Evolutionary conservation across 2,329 filamentous ascomycete species (phyloP).

Genomic region (Piedraia hortae): DNA sequence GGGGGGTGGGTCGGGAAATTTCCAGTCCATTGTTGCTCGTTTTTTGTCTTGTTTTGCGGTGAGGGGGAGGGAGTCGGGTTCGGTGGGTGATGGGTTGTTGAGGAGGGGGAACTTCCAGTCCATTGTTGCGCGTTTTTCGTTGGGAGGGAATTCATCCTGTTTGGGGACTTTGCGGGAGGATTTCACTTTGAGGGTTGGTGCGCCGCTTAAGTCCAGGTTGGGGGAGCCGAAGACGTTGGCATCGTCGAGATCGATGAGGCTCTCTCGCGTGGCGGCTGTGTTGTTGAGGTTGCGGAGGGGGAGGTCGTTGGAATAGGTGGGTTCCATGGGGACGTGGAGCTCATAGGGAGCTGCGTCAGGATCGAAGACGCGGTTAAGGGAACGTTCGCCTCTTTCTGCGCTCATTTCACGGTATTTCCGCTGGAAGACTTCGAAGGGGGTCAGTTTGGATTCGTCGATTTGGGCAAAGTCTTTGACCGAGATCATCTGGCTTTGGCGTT

Average conservation of each 20-base stretch:
- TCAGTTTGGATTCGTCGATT: conserved; percentile 3
- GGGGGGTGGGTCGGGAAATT: conserved; percentile 18
- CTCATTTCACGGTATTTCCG: conserved; percentile 28
- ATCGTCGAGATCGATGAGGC: conserved; percentile 30
- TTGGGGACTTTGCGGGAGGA: conserved; percentile 6
- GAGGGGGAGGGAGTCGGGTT: no score
- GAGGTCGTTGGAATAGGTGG: conserved; percentile 16
- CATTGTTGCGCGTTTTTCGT: conserved; percentile 17
- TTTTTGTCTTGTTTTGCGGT: conserved; percentile 6
- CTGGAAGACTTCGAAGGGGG: conserved; percentile 12
- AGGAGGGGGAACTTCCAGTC: conserved; percentile 27
- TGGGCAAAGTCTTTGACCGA: conserved; percentile 5
- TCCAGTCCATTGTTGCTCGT: conserved; percentile 26
- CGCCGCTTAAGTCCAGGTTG: conserved; percentile 19
- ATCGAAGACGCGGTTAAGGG: conserved; percentile 30
- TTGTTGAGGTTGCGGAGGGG: conserved; percentile 20
- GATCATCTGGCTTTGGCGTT: conserved; percentile 11
- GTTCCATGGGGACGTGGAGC: conserved; percentile 26
- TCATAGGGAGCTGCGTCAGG: conserved; percentile 27
- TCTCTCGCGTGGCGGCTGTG: conserved; percentile 20
- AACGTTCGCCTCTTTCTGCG: conserved; percentile 27
- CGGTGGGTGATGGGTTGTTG: no score
- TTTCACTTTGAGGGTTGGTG: conserved; percentile 29
- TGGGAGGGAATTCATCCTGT: conserved; percentile 16
- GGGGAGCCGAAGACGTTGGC: conserved; percentile 22